phyloP scores from a whole-genome alignment of 148 eudicot species.

The Vaccinium corymbosum region DNA sequence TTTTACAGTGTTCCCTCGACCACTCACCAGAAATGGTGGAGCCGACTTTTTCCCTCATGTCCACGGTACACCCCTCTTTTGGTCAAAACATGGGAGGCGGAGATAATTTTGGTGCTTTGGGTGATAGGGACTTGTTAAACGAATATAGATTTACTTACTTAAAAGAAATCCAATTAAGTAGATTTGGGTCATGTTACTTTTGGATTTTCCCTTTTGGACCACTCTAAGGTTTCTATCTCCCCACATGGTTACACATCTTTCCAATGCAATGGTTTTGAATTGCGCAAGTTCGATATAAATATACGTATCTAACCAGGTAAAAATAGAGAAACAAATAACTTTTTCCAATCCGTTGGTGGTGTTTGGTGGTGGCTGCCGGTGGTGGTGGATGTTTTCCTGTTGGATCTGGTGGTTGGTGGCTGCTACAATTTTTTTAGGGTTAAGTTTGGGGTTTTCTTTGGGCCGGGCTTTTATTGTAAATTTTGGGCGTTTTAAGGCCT shows the following conservation, averaged over 20 bases:
- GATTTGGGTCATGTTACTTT: not conserved
- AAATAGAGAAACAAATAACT: not conserved
- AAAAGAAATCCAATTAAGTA: not conserved
- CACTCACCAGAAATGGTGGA: too few species aligned
- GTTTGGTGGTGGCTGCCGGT: too few species aligned
- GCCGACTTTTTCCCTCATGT: too few species aligned
- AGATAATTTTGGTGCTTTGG: not conserved
- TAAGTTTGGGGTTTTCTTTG: too few species aligned
- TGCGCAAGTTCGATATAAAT: not conserved
- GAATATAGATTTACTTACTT: too few species aligned
- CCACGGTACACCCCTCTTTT: not conserved
- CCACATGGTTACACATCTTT: not conserved
- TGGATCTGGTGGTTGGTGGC: too few species aligned
- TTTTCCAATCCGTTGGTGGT: too few species aligned
- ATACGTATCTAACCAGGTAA: not conserved
- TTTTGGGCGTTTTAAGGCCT: too few species aligned
- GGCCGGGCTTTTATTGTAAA: too few species aligned
- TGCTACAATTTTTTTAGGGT: too few species aligned
- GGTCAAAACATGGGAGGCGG: not conserved
- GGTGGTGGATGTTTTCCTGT: too few species aligned
- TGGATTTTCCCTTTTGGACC: conserved; percentile 11
- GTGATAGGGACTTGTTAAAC: conserved; percentile 7
- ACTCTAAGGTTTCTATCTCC: not conserved
- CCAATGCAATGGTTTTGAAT: not conserved
- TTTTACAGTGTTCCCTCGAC: too few species aligned